Evolutionary conservation across 768 basidiomycete genomes (phyloP).

Genomic region (Sistotremastrum suecicum): DNA sequence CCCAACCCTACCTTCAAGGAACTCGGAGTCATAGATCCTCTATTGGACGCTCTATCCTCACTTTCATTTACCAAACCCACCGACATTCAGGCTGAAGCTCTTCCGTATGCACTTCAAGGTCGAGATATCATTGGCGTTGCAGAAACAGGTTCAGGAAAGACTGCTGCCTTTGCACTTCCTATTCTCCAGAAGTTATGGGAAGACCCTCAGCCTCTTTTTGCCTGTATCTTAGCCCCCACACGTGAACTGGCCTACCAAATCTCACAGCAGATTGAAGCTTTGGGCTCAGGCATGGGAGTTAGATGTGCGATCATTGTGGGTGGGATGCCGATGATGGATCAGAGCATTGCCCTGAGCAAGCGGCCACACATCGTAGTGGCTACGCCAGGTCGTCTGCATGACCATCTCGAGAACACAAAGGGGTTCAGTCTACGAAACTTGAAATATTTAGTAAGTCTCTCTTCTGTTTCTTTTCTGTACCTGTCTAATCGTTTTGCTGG

Average conservation of each 20-base stretch:
- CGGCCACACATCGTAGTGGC: conserved; percentile 91
- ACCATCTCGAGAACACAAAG: conserved; percentile 95
- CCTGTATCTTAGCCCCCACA: conserved; percentile 91
- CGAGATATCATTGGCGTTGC: conserved; percentile 98
- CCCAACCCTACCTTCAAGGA: conserved; percentile 49
- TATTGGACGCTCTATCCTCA: conserved; percentile 72
- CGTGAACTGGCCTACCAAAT: conserved; percentile 97
- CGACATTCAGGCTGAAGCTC: conserved; percentile 72
- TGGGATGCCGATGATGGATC: conserved; percentile 83
- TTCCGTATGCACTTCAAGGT: conserved; percentile 82
- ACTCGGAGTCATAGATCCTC: conserved; percentile 79
- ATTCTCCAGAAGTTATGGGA: conserved; percentile 96
- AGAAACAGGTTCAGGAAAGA: conserved; percentile 94
- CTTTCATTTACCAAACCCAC: conserved; percentile 79
- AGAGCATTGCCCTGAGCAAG: conserved; percentile 86
- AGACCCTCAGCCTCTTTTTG: conserved; percentile 85
- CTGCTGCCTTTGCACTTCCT: conserved; percentile 91
- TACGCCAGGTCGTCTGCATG: conserved; percentile 84
- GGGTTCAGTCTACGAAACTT: conserved; percentile 80
- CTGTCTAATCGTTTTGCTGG: neutral
- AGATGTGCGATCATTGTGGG: conserved; percentile 89
- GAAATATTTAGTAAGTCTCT: conserved; percentile 66
- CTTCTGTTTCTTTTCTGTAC: neutral
- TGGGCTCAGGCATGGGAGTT: conserved; percentile 88
- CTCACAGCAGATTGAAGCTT: conserved; percentile 85